A percentile compares a stretch with the other conserved stretches of the same genome.
Evolutionary conservation across 2,329 filamentous ascomycete genomes (phyloP).

Genomic region (Coniochaeta hoffmannii): DNA sequence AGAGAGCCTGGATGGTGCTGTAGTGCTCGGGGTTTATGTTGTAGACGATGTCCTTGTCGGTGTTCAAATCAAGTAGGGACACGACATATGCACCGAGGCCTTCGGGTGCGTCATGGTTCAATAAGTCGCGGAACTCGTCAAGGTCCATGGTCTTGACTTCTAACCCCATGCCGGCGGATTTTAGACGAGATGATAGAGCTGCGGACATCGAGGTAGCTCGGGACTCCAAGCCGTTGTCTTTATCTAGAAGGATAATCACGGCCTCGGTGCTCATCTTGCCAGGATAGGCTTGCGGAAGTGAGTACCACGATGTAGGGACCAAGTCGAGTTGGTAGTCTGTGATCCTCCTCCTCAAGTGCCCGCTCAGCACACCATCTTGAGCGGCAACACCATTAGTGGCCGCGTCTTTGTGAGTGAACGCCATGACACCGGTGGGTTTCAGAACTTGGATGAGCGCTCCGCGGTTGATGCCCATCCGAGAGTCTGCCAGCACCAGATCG

Average conservation of each 20-base stretch:
- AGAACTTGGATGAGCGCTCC: background rate
- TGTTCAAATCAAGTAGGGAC: slow-evolving; percentile 37
- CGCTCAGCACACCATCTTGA: background rate
- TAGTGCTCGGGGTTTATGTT: slow-evolving; percentile 32
- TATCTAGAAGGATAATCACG: background rate
- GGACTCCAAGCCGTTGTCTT: background rate
- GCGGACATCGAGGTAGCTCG: background rate
- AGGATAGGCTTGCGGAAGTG: background rate
- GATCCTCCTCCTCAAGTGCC: background rate
- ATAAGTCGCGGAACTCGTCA: background rate
- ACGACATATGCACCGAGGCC: slow-evolving; percentile 27
- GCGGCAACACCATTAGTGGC: background rate
- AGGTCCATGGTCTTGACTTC: background rate
- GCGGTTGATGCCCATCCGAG: background rate
- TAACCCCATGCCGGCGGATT: background rate
- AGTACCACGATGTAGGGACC: background rate
- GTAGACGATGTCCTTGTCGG: slow-evolving; percentile 24
- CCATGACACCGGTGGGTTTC: background rate
- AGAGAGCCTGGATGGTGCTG: slow-evolving; percentile 29
- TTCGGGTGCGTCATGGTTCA: background rate
- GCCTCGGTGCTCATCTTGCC: background rate
- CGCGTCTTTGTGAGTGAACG: background rate
- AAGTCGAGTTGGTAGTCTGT: background rate
- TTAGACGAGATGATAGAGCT: background rate
- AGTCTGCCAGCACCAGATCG: background rate